phyloP scores from a whole-genome alignment of 495 filamentous ascomycete genomes.

The Penicillium cataractarum region DNA sequence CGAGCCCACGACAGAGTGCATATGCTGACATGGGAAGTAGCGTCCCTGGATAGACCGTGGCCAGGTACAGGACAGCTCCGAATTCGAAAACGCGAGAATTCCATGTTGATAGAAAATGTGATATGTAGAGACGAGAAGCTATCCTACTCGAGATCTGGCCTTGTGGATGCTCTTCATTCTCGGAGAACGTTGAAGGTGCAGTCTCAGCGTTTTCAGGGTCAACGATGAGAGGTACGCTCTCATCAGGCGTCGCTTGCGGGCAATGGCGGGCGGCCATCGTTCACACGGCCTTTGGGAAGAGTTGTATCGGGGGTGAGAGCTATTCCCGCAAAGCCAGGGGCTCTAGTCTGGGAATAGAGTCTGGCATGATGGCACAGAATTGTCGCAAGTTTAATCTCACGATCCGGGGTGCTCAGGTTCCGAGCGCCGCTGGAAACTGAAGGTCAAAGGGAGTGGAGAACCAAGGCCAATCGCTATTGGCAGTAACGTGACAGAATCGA shows the following conservation, averaged over 20 bases:
- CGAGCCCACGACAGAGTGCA: constrained; percentile 19
- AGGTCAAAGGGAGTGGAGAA: neutral
- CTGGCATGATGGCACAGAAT: neutral
- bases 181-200: neutral
- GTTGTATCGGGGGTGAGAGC: no score
- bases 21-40: constrained; percentile 37
- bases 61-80: constrained; percentile 58
- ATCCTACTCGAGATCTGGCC: neutral
- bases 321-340: neutral
- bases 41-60: constrained; percentile 52
- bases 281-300: neutral
- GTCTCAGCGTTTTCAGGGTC: neutral
- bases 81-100: constrained; percentile 65
- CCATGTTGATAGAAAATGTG: constrained; percentile 68
- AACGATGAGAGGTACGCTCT: neutral
- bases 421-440: neutral
- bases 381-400: neutral
- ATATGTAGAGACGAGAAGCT: constrained; percentile 43
- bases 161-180: neutral
- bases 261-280: neutral
- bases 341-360: neutral
- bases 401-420: neutral
- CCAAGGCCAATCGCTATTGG: neutral
- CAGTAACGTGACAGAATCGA: neutral
- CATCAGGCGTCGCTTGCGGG: neutral